Conservation (phyloP, 106 monocot genomes). For the Dendrobium huoshanense region DNA sequence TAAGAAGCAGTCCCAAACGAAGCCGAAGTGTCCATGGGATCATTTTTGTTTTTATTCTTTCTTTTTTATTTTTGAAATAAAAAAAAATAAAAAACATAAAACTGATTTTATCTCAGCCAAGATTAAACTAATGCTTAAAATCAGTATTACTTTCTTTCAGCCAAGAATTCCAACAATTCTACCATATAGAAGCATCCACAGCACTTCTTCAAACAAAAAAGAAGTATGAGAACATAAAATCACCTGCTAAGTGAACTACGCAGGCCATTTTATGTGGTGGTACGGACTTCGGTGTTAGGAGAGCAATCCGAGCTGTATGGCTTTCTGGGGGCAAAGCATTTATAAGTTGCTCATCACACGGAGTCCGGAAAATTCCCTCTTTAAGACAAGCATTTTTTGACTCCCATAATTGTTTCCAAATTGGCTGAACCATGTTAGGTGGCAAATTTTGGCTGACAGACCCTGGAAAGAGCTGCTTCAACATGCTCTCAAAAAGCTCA, state of each 20-base stretch:
- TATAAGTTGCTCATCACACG: slow-evolving; percentile 68
- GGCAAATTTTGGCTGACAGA: slow-evolving; percentile 42
- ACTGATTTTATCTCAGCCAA: neutral
- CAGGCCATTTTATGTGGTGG: slow-evolving; percentile 88
- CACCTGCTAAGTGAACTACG: slow-evolving; percentile 97
- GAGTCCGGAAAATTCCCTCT: slow-evolving; percentile 82
- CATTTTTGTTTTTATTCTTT: too few species aligned
- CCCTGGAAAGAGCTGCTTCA: slow-evolving; percentile 83
- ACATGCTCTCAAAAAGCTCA: slow-evolving; percentile 75
- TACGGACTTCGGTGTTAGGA: slow-evolving; percentile 71
- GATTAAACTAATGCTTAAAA: neutral
- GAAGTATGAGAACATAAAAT: slow-evolving; percentile 5
- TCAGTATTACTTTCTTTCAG: neutral
- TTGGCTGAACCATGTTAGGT: slow-evolving; percentile 55
- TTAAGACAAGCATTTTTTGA: slow-evolving; percentile 71
- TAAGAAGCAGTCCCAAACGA: too few species aligned
- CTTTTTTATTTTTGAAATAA: too few species aligned
- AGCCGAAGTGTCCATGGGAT: too few species aligned
- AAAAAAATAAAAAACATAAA: too few species aligned
- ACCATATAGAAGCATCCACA: neutral
- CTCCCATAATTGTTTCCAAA: slow-evolving; percentile 92
- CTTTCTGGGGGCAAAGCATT: slow-evolving; percentile 83
- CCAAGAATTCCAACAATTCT: neutral
- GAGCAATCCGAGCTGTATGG: slow-evolving; percentile 78
- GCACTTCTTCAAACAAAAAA: neutral